phyloP scores from a whole-genome alignment of 768 basidiomycete genomes.

The Russula vinacea region DNA sequence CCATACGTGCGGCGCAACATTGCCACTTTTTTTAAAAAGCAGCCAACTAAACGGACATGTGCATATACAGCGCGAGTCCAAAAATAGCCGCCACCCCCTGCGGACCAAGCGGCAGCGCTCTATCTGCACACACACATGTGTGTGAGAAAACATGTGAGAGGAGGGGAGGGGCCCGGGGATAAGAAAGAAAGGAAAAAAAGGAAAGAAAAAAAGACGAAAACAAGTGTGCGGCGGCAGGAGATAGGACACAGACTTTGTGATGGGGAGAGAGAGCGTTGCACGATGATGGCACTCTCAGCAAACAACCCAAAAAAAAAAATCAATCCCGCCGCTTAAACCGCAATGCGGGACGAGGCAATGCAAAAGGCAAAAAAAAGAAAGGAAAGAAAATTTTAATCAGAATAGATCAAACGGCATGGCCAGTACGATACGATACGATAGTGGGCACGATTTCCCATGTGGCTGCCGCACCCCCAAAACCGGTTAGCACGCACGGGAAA shows the following conservation, averaged over 20 bases:
- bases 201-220: not conserved
- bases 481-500: conserved; percentile 19
- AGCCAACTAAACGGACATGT: not conserved
- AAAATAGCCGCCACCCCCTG: not conserved
- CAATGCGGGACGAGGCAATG: not conserved
- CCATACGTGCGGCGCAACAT: not conserved
- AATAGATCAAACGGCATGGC: not conserved
- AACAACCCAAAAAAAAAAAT: too few relatives aligned
- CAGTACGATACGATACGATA: too few relatives aligned
- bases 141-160: not conserved
- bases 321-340: not conserved
- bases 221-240: too few relatives aligned
- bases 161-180: too few relatives aligned
- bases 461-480: conserved; percentile 18
- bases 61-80: too few relatives aligned
- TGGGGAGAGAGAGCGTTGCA: not conserved
- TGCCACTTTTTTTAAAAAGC: conserved; percentile 14
- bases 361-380: not conserved
- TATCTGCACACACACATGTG: not conserved
- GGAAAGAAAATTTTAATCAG: not conserved
- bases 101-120: not conserved
- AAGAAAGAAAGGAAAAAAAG: not conserved
- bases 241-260: too few relatives aligned
- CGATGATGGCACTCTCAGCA: too few relatives aligned
- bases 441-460: conserved; percentile 15